A percentile compares a stretch with the other conserved stretches of the same genome.
Evolutionary conservation across 176 grass and related monocot genomes (phyloP).

Genomic region (Cymbopogon citratus): DNA sequence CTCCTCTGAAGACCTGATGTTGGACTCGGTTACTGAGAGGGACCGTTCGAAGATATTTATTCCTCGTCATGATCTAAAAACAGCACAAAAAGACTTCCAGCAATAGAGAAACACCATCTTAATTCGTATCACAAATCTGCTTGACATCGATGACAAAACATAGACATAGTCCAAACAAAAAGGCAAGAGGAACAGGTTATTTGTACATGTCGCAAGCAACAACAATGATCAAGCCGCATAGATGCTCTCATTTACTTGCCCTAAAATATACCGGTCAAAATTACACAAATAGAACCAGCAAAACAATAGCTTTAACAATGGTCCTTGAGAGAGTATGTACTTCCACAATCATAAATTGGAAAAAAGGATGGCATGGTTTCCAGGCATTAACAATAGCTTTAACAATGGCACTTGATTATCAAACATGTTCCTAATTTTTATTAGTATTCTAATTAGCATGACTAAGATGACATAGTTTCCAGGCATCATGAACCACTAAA

Average conservation of each 20-base stretch:
- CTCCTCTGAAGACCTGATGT: neutral
- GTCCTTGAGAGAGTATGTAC: neutral
- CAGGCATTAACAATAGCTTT: too few relatives aligned
- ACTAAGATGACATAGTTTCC: neutral
- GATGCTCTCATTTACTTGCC: neutral
- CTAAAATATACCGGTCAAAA: neutral
- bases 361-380: neutral
- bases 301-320: neutral
- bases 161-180: neutral
- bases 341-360: neutral
- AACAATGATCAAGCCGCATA: neutral
- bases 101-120: neutral
- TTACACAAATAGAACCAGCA: neutral
- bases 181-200: neutral
- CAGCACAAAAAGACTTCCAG: neutral
- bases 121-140: neutral
- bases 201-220: neutral
- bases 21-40: neutral
- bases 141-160: neutral
- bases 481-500: neutral
- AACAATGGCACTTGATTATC: neutral
- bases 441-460: neutral
- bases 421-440: neutral
- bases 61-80: neutral
- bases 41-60: conserved; percentile 12